phyloP scores from a whole-genome alignment of 257 asterid genomes.

The Fraxinus anomala region DNA sequence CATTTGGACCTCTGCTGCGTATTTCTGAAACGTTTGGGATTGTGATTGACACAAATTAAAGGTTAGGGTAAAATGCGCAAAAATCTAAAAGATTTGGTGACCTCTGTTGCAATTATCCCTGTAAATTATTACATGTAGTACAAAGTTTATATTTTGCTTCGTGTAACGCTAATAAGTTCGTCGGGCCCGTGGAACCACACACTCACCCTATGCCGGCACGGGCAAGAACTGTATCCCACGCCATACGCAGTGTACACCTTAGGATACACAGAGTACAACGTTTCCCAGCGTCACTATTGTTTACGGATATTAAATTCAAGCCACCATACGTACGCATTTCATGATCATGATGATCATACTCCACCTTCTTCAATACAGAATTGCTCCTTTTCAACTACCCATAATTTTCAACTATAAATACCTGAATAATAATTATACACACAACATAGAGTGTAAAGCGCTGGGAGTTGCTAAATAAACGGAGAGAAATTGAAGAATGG shows the following conservation, averaged over 20 bases:
- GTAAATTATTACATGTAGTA: no score
- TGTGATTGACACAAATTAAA: no score
- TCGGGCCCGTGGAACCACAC: conserved; percentile 27
- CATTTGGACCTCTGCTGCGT: no score
- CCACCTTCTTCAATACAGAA: background rate
- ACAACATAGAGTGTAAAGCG: background rate
- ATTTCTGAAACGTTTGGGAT: no score
- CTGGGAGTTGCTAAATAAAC: conserved; percentile 5
- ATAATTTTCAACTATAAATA: conserved; percentile 6
- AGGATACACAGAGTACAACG: conserved; percentile 20
- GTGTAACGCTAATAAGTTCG: background rate
- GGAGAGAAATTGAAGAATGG: conserved; percentile 3
- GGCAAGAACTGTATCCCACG: conserved; percentile 30
- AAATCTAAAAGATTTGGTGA: no score
- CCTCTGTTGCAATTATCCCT: no score
- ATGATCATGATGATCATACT: background rate
- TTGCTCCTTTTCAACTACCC: conserved; percentile 6
- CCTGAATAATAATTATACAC: background rate
- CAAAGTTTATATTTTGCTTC: no score
- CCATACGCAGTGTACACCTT: conserved; percentile 11
- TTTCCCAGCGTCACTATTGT: conserved; percentile 1
- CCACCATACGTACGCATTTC: background rate
- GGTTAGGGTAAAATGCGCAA: no score
- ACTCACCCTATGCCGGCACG: conserved; percentile 35
- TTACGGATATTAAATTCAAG: background rate